Conservation (phyloP, 495 filamentous ascomycete species). For the Schizothecium vesticola region DNA sequence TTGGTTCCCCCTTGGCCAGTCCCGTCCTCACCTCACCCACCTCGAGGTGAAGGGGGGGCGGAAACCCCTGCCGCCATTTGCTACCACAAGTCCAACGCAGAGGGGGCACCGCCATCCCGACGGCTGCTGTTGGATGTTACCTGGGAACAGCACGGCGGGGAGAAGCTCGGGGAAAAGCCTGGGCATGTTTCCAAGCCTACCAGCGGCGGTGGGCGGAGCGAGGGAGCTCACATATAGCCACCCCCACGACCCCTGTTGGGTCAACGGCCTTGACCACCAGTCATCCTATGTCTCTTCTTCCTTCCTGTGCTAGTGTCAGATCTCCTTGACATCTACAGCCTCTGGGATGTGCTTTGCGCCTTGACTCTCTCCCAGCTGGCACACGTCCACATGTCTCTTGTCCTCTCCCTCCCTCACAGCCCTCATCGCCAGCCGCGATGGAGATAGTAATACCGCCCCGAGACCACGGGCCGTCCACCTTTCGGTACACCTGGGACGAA, state of each 20-base stretch:
- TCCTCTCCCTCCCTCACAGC: not conserved
- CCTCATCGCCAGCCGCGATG: slow-evolving; percentile 21
- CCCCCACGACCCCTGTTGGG: slow-evolving; percentile 7
- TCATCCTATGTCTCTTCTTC: slow-evolving; percentile 7
- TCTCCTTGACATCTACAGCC: not conserved
- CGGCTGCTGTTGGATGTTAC: not conserved
- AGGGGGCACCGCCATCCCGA: not conserved
- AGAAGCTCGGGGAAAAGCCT: not conserved
- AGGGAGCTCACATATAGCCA: slow-evolving; percentile 8
- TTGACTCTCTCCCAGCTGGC: not conserved
- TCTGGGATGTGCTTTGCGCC: slow-evolving; percentile 1
- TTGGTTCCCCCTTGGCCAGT: slow-evolving; percentile 6
- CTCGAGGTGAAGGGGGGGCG: not conserved
- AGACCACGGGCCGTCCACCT: slow-evolving; percentile 27
- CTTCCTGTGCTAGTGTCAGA: not conserved
- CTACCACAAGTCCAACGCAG: not conserved
- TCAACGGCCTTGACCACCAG: slow-evolving; percentile 6
- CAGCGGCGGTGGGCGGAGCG: not conserved
- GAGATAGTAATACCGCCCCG: slow-evolving; percentile 30
- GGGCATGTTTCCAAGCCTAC: not conserved
- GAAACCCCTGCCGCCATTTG: not conserved
- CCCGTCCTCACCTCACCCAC: not conserved
- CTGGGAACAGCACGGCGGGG: not conserved
- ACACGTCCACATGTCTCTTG: slow-evolving; percentile 16
- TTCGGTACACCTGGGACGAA: slow-evolving; percentile 30